phyloP scores from a whole-genome alignment of 139 green algal genomes.

The Coelastrella sp. region DNA sequence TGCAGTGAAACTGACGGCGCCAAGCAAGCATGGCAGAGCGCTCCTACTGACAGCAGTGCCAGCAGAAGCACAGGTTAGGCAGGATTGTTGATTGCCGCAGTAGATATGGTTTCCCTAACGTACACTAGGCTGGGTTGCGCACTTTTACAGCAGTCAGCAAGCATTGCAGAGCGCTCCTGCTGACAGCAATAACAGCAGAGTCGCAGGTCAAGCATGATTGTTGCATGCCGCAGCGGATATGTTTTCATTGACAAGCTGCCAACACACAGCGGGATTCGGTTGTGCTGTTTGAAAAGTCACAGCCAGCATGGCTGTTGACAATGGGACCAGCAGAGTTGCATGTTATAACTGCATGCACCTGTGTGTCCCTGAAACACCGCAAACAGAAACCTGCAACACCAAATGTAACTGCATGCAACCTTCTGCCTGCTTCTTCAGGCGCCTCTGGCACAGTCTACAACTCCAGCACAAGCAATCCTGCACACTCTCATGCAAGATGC shows the following conservation, averaged over 20 bases:
- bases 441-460: not conserved
- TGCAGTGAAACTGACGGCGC: not conserved
- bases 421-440: not conserved
- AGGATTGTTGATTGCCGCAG: too few relatives aligned
- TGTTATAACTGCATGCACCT: not conserved
- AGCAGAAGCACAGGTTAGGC: not conserved
- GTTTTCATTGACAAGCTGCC: too few relatives aligned
- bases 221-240: not conserved
- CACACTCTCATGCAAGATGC: not conserved
- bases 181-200: too few relatives aligned
- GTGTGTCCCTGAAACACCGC: not conserved
- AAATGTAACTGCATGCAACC: not conserved
- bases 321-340: not conserved
- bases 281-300: too few relatives aligned
- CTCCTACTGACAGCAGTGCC: conserved; percentile 23
- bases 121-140: not conserved
- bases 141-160: not conserved
- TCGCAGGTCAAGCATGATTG: too few relatives aligned
- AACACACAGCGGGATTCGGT: not conserved
- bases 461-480: conserved; percentile 4
- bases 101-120: not conserved
- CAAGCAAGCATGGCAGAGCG: not conserved
- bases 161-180: too few relatives aligned
- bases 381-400: not conserved
- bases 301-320: not conserved